Base-by-base conservation (phyloP, 495 filamentous ascomycete species). In the Penicillium mononematosum region DNA sequence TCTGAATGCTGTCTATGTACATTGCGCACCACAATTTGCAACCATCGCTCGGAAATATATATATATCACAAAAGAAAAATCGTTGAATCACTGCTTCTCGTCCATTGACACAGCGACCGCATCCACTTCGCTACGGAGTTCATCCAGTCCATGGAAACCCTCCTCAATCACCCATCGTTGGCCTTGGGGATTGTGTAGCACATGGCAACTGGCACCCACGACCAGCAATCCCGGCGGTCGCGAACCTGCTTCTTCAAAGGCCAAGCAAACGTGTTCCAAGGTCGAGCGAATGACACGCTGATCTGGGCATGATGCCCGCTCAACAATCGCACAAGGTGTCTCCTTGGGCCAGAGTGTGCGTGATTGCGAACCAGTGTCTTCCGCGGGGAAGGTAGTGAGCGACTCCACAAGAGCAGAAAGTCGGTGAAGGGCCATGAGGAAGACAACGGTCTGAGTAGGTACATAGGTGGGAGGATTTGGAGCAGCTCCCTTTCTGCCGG, bases 341-440 rank as follows among this genome's bases (percentile, higher is more conserved):
- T 77, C 67, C 43, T 73, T 71, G 1, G 80, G 80, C 80, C 80
- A 83, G 17, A 69, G 66, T 7, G 45, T 54, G 39, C 71, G 65
- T 3, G 70, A 38, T 5, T 59, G 62, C 16, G 49, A 31, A 12
- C 47, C 53, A 9, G 61, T 16, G 14, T 69, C 66, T 9, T 65
- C 65, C 0, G 62, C 25, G 14, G 66, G 51, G 32, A 45, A 50
- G 9, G 55, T 67, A 14, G 85, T 88, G 53, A 92, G 69, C 53
- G 86, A 83, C 3, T 76, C 77, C 3, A 97, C 80, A 0, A 98
- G 74, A 5, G 82, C 85, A 16, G 68, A 78, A 1, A 98, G 82
- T 16, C 94, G 83, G 75, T 98, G 94, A 56, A 98, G 74, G 31
- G 91, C 89, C 94, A 98, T 98, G 27, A 98, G 71, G 54, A 97